Base-by-base conservation (phyloP, 805 yeast genomes). In the Kuraishia cidri region DNA sequence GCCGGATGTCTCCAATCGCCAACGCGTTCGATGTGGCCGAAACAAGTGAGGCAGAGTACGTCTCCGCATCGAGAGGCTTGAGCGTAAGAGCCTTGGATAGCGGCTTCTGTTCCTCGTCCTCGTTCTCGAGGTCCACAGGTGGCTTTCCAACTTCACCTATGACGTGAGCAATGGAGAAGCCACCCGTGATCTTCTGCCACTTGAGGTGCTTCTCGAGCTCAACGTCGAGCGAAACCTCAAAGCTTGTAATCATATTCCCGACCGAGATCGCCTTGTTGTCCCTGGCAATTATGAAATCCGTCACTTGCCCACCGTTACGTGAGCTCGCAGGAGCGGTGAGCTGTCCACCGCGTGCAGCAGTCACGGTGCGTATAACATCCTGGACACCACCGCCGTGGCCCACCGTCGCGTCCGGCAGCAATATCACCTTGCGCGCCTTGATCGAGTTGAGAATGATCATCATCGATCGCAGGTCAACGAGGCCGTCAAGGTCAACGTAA, bases 131-230 rank as follows among this genome's bases (percentile, higher is more conserved):
- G 6, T 15, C 30, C 5, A 27, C 21, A 7, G 20, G 21, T n/a
- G 22, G 4, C 13, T 15, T 20, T 16, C 20, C 33, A 17, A 81
- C 58, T 39, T 69, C 73, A 26, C 97, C 97, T 27, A 68, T 62
- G 6, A 90, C 79, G 45, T 85, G 88, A 0, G 97, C 86, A 20
- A 90, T 77, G 12, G 82, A 69, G 50, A 77, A 82, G 9, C 85
- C 86, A 24, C 88, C 90, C 22, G 80, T 75, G 37, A 88, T 72
- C 33, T 68, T 69, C 50, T 88, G 95, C 98, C 98, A 90, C 34
- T 69, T 67, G 34, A 90, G 60, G 17, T 62, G 52, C n/a, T 64
- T 58, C 8, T 72, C 71, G 22, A 90, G 56, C 3, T 64, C 63
- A 11, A 79, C 80, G 40, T 84, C 88, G 16, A 90, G 54, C 30